phyloP scores from a whole-genome alignment of 164 flowering plant species.

The Magnolia officinalis region DNA sequence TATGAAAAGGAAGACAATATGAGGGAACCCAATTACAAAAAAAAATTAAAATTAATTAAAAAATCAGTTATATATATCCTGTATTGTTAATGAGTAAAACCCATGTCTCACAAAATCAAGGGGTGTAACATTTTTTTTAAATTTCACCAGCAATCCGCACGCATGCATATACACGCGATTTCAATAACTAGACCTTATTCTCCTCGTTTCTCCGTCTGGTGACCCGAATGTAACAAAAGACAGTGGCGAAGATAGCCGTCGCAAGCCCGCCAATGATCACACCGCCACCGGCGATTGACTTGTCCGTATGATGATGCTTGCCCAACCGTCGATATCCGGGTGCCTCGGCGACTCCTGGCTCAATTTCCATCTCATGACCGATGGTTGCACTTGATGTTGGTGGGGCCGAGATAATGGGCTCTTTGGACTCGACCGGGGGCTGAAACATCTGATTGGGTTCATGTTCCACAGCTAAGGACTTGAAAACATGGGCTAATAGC shows the following conservation, averaged over 20 bases:
- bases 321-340: conserved; percentile 13
- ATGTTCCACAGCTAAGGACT: background rate
- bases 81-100: background rate
- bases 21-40: background rate
- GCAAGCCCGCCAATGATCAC: conserved; percentile 33
- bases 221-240: conserved; percentile 28
- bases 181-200: background rate
- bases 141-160: background rate
- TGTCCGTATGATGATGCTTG: conserved; percentile 13
- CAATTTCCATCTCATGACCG: background rate
- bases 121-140: background rate
- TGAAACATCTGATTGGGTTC: background rate
- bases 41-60: background rate
- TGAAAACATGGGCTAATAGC: conserved; percentile 3
- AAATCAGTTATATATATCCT: background rate
- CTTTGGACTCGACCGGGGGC: background rate
- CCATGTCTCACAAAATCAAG: background rate
- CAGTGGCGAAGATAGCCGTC: conserved; percentile 21
- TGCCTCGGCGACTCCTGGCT: conserved; percentile 11
- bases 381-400: conserved; percentile 5
- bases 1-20: background rate
- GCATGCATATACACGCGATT: background rate
- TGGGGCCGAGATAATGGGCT: background rate
- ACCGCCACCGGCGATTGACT: conserved; percentile 26
- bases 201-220: conserved; percentile 17